Evolutionary conservation across 768 basidiomycete species (phyloP).

Genomic region (Paxillus involutus): DNA sequence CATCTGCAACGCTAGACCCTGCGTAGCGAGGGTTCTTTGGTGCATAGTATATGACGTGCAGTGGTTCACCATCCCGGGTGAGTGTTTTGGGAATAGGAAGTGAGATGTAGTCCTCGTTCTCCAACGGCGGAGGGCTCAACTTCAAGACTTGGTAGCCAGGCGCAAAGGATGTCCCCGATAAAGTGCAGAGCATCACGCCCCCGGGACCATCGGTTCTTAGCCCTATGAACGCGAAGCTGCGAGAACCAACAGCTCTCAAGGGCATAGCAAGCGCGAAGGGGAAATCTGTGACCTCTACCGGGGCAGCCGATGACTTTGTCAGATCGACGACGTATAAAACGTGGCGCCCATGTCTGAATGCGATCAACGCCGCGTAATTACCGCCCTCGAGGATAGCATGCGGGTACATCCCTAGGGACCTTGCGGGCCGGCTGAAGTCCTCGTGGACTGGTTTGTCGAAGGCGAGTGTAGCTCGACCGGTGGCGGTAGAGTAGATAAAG

Average conservation of each 20-base stretch:
- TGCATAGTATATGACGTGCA: slow-evolving; percentile 59
- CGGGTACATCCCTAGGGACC: neutral
- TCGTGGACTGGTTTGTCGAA: slow-evolving; percentile 18
- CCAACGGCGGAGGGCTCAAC: slow-evolving; percentile 16
- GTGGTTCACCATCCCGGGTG: slow-evolving; percentile 18
- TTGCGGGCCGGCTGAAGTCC: slow-evolving; percentile 27
- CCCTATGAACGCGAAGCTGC: neutral
- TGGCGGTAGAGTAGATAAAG: slow-evolving; percentile 20
- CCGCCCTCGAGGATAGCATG: slow-evolving; percentile 13
- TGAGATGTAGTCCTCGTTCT: slow-evolving; percentile 8
- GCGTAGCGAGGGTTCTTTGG: slow-evolving; percentile 61
- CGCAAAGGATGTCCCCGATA: neutral
- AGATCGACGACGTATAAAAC: slow-evolving; percentile 34
- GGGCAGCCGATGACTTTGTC: neutral
- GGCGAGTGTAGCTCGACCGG: slow-evolving; percentile 24
- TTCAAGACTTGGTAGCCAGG: neutral
- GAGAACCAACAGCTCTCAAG: neutral
- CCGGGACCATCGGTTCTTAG: neutral
- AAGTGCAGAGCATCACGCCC: slow-evolving; percentile 1
- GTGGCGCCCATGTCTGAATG: slow-evolving; percentile 27
- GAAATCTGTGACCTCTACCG: slow-evolving; percentile 6
- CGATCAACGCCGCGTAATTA: slow-evolving; percentile 29
- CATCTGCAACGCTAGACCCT: slow-evolving; percentile 39
- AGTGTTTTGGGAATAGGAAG: slow-evolving; percentile 4
- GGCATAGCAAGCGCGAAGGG: neutral